phyloP scores from a whole-genome alignment of 768 basidiomycete species.

The Mycena haematopus region DNA sequence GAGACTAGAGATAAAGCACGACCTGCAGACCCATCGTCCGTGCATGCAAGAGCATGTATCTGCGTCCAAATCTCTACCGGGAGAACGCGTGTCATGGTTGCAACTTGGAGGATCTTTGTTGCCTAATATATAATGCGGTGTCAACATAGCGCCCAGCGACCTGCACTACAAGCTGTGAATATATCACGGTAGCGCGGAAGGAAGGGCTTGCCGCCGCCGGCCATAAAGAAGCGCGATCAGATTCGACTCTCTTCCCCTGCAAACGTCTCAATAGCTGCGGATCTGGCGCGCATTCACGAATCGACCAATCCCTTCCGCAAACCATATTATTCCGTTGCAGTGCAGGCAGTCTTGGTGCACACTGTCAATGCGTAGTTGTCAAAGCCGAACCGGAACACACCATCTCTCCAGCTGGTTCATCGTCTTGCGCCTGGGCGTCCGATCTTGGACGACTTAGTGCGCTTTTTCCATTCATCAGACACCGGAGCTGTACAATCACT shows the following conservation, averaged over 20 bases:
- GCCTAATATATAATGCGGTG: slow-evolving; percentile 1
- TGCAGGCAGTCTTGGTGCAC: too few species aligned
- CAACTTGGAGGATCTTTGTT: neutral
- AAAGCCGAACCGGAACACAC: too few species aligned
- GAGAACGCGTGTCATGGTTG: slow-evolving; percentile 1
- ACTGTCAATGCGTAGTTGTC: too few species aligned
- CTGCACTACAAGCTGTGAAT: too few species aligned
- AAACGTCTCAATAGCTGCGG: too few species aligned
- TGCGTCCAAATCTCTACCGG: slow-evolving; percentile 38
- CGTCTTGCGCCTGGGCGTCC: slow-evolving; percentile 85
- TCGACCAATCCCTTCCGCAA: too few species aligned
- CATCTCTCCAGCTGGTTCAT: slow-evolving; percentile 76
- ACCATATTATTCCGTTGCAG: too few species aligned
- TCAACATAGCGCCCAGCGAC: neutral
- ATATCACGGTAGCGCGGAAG: too few species aligned
- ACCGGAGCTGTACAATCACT: slow-evolving; percentile 77
- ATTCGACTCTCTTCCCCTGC: too few species aligned
- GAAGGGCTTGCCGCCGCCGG: too few species aligned
- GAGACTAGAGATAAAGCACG: slow-evolving; percentile 39
- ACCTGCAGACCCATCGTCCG: slow-evolving; percentile 37
- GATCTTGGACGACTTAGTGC: slow-evolving; percentile 65
- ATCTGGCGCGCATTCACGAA: too few species aligned
- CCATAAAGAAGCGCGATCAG: too few species aligned
- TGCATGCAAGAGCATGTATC: slow-evolving; percentile 39
- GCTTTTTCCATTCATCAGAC: slow-evolving; percentile 66